These are phyloP conservation scores for Actinidia arguta DNA, from an alignment of 179 eudicot species.

Conservation along the genomic window DNA sequence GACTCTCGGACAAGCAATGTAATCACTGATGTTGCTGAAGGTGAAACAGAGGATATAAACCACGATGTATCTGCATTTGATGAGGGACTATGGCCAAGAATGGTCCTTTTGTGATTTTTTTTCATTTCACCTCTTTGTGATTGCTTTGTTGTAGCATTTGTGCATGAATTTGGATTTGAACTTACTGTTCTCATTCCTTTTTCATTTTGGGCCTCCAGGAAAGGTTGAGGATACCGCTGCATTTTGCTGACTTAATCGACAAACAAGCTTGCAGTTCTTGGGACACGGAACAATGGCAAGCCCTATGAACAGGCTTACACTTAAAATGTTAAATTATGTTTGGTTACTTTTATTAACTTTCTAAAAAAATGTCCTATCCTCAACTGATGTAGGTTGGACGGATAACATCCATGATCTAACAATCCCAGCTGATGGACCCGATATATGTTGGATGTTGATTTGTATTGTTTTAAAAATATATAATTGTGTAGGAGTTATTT, in stretches of 20 bases:
- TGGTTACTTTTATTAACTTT: not conserved
- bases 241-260: constrained; percentile 88
- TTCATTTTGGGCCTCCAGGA: constrained; percentile 49
- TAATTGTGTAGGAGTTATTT: too few relatives aligned
- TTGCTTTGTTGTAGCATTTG: not conserved
- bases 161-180: not conserved
- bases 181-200: not conserved
- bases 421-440: constrained; percentile 87
- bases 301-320: constrained; percentile 61
- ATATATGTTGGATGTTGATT: too few relatives aligned
- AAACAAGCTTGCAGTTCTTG: constrained; percentile 83
- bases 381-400: constrained; percentile 78
- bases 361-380: constrained; percentile 6
- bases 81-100: constrained; percentile 98
- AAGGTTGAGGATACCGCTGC: constrained; percentile 66
- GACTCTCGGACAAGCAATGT: constrained; percentile 93
- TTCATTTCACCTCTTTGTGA: not conserved
- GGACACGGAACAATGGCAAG: constrained; percentile 92
- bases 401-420: constrained; percentile 95
- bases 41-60: constrained; percentile 76
- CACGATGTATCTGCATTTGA: constrained; percentile 93
- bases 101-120: constrained; percentile 73
- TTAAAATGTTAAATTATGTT: not conserved
- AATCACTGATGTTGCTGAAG: constrained; percentile 83
- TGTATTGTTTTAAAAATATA: too few relatives aligned